Percentiles rank a stretch among this genome's conserved stretches.
Conservation (phyloP, 257 asterid species). For the Nicotiana noctiflora region DNA sequence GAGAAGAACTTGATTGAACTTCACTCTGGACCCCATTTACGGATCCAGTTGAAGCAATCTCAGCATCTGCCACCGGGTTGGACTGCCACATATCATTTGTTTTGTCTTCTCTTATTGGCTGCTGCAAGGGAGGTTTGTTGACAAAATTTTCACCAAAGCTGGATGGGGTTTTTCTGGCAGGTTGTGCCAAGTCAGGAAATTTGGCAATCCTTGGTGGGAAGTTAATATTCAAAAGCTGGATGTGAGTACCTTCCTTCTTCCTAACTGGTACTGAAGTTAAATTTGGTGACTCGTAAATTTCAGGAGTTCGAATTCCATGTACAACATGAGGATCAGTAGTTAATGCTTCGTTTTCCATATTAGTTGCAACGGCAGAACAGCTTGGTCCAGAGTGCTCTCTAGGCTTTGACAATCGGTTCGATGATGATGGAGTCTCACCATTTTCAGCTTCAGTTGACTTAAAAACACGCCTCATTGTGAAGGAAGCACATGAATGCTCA, state of each 20-base stretch:
- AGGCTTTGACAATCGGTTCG: slow-evolving; percentile 32
- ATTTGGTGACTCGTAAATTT: slow-evolving; percentile 64
- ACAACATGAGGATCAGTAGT: slow-evolving; percentile 26
- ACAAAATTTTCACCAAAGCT: slow-evolving; percentile 37
- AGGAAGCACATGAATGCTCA: slow-evolving; percentile 85
- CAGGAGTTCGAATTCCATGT: slow-evolving; percentile 75
- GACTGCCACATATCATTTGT: slow-evolving; percentile 22
- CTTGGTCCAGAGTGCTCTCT: slow-evolving; percentile 43
- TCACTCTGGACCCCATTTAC: slow-evolving; percentile 70
- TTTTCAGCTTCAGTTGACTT: slow-evolving; percentile 60
- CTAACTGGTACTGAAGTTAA: slow-evolving; percentile 45
- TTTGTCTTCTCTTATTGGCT: slow-evolving; percentile 17
- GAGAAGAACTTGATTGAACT: slow-evolving; percentile 47
- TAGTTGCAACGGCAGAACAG: slow-evolving; percentile 27
- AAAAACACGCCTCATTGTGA: slow-evolving; percentile 79
- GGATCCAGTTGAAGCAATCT: slow-evolving; percentile 73
- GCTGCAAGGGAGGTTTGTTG: slow-evolving; percentile 14
- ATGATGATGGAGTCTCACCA: slow-evolving; percentile 53
- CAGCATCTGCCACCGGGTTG: slow-evolving; percentile 42
- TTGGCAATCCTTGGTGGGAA: slow-evolving; percentile 65
- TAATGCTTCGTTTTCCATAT: slow-evolving; percentile 28
- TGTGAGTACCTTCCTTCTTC: slow-evolving; percentile 48
- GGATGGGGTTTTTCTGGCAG: slow-evolving; percentile 29
- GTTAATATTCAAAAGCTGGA: slow-evolving; percentile 82
- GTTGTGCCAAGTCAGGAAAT: slow-evolving; percentile 33